A percentile compares a stretch with the other conserved stretches of the same genome.
These are phyloP conservation scores for Hypomyces rosellus DNA, from an alignment of 2,329 filamentous ascomycete genomes.

Conservation along the genomic window DNA sequence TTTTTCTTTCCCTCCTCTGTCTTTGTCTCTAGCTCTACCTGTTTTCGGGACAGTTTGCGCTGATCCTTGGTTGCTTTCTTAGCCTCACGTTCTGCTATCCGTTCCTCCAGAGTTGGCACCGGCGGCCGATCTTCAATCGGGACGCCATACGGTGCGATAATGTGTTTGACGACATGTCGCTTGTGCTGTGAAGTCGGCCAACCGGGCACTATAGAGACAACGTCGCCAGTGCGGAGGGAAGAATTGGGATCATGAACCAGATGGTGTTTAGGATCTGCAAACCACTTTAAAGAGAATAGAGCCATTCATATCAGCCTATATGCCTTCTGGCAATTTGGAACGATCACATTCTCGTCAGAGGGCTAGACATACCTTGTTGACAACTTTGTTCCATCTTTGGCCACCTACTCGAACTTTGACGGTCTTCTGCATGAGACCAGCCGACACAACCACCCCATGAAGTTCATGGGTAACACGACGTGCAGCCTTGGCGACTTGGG, in stretches of 20 bases:
- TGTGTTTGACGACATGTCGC: constrained; percentile 66
- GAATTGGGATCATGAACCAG: constrained; percentile 74
- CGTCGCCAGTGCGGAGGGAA: constrained; percentile 67
- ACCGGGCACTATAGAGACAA: constrained; percentile 63
- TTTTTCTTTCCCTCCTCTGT: constrained; percentile 6
- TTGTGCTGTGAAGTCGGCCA: constrained; percentile 61
- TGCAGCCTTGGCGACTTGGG: constrained; percentile 35
- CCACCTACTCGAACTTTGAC: constrained; percentile 70
- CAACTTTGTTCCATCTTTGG: constrained; percentile 63
- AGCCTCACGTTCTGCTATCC: constrained; percentile 46
- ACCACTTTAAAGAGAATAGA: constrained; percentile 37
- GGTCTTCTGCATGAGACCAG: constrained; percentile 71
- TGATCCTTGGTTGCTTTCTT: constrained; percentile 53
- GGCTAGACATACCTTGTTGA: constrained; percentile 57
- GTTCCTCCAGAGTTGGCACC: constrained; percentile 59
- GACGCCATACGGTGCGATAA: constrained; percentile 62
- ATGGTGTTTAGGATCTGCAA: constrained; percentile 56
- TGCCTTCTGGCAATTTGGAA: not conserved
- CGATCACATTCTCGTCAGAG: not conserved
- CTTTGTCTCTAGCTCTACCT: not conserved
- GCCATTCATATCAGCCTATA: not conserved
- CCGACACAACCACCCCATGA: constrained; percentile 67
- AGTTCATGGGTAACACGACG: constrained; percentile 44
- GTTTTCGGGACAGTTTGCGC: constrained; percentile 35
- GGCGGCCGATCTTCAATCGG: constrained; percentile 58